phyloP scores from a whole-genome alignment of 1,284 basidiomycete genomes.

The Ceratobasidium sp. region DNA sequence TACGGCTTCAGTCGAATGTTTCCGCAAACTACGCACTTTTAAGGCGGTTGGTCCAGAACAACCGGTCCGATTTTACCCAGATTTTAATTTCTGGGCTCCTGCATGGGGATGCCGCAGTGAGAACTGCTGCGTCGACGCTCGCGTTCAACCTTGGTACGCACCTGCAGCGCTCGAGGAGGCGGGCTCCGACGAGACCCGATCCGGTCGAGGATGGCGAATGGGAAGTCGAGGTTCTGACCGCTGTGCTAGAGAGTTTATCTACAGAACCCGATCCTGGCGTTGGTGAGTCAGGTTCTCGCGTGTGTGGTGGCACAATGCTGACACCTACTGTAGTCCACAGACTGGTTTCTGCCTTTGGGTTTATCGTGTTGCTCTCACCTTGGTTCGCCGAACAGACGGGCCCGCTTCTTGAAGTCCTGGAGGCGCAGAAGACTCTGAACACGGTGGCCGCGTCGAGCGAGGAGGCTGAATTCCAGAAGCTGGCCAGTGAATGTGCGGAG shows the following conservation, averaged over 20 bases:
- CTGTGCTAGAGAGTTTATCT: slow-evolving; percentile 76
- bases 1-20: slow-evolving; percentile 80
- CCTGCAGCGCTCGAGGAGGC: slow-evolving; percentile 53
- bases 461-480: slow-evolving; percentile 17
- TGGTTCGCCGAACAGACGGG: slow-evolving; percentile 62
- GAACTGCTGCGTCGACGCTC: slow-evolving; percentile 82
- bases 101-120: slow-evolving; percentile 72
- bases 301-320: background rate
- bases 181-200: slow-evolving; percentile 57
- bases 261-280: slow-evolving; percentile 78
- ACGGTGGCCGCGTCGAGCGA: slow-evolving; percentile 46
- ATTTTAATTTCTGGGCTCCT: slow-evolving; percentile 75
- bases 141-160: slow-evolving; percentile 74
- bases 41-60: slow-evolving; percentile 54
- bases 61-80: slow-evolving; percentile 57
- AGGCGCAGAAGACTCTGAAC: slow-evolving; percentile 65
- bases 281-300: slow-evolving; percentile 63
- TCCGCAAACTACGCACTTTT: slow-evolving; percentile 68
- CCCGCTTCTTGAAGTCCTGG: slow-evolving; percentile 76
- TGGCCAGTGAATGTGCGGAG: slow-evolving; percentile 31
- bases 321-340: slow-evolving; percentile 70
- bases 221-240: slow-evolving; percentile 84
- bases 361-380: slow-evolving; percentile 72
- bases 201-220: slow-evolving; percentile 73
- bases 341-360: slow-evolving; percentile 76